Conservation (phyloP, 1,139 yeast genomes). For the Diutina mesorugosa region DNA sequence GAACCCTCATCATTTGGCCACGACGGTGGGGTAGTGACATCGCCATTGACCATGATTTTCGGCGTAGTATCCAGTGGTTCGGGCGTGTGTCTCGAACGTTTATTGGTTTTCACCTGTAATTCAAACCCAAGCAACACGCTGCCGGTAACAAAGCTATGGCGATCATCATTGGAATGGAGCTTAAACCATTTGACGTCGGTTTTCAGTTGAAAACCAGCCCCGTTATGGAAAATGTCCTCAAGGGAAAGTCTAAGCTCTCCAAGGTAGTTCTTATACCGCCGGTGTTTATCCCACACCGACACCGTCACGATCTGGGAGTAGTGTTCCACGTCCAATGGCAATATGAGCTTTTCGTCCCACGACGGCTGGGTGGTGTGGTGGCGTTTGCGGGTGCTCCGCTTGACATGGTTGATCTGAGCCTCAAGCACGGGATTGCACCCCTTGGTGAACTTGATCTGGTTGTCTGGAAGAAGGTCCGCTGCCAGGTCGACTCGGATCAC, state of each 20-base stretch:
- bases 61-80: neutral
- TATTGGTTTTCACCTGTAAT: conserved; percentile 15
- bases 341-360: conserved; percentile 26
- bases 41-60: neutral
- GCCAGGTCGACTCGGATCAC: neutral
- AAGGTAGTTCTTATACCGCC: conserved; percentile 33
- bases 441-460: too few relatives aligned
- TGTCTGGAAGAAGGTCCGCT: neutral
- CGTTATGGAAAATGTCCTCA: conserved; percentile 23
- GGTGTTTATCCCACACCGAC: conserved; percentile 35
- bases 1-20: neutral
- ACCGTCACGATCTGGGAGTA: conserved; percentile 19
- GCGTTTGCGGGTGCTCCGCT: neutral
- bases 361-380: conserved; percentile 24
- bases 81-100: neutral
- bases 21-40: neutral
- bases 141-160: conserved; percentile 45
- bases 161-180: conserved; percentile 31
- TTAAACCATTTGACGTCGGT: conserved; percentile 37
- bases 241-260: conserved; percentile 44
- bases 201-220: conserved; percentile 9
- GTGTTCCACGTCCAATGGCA: conserved; percentile 20
- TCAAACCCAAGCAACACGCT: conserved; percentile 40
- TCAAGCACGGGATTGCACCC: neutral
- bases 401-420: neutral